Evolutionary conservation across 2,329 filamentous ascomycete genomes (phyloP), one percentile per base, ranked within the genome.

Genomic region (Cladosporium sp.): DNA sequence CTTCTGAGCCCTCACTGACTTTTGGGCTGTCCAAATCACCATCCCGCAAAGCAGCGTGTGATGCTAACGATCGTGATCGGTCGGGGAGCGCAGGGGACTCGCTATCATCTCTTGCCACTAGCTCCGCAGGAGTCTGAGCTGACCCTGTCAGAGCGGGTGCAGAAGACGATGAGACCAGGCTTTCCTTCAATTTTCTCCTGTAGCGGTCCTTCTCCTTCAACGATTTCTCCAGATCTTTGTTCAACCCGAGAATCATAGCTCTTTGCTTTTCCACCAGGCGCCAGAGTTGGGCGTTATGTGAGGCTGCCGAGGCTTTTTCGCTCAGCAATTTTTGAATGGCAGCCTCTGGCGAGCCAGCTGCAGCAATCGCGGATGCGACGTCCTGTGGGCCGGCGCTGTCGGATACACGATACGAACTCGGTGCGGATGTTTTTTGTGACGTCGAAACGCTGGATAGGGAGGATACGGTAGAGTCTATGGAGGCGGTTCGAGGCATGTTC

Each of bases 201-300:
- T 97, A 97, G 62, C 86, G 86, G 60, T 97, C 92, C 71, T 96
- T 96, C 61, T 97, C 93, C 67, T 95, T 95, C 58, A 95, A 71
- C 1, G 91, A 84, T 49, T 88, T 83, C 70, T 97, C 92, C 10
- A 98, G 75, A 67, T 98, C 93, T 69, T 93, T 95, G 66, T 97
- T 96, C 57, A 98, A 77, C 7, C 91, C 92, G 16, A 95, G 72
- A 51, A 98, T 90, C 84, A 98, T 91, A 13, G 89, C 84, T 57
- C 92, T 81, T 70, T 98, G 93, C 74, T 98, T 97, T 69, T 97
- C 92, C 46, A 98, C 90, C 43, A 98, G 74, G 46, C 90, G 85
- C 93, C 93, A 98, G 63, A 98, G 74, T 68, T 98, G 92, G 14
- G 85, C 78, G 67, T 97, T 97, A 66, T 97, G 93, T 60, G 89